A percentile compares a stretch with the other conserved stretches of the same genome.
These are phyloP conservation scores for Kazachstania sp. DNA, from an alignment of 1,139 yeast species.

Conservation along the genomic window DNA sequence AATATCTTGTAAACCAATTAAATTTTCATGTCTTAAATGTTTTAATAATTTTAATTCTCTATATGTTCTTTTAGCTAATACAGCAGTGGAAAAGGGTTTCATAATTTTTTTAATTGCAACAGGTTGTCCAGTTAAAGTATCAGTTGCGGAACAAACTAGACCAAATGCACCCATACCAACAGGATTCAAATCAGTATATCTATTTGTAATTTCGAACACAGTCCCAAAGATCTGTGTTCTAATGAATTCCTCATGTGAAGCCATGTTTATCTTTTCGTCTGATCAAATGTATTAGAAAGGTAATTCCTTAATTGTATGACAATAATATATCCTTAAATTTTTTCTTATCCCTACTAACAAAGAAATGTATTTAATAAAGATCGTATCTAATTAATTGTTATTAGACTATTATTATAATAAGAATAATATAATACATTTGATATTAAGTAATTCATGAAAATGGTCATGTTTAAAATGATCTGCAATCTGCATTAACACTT, in stretches of 20 bases:
- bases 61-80: slow-evolving; percentile 90
- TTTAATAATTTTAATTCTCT: slow-evolving; percentile 89
- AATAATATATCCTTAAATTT: no score
- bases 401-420: background rate
- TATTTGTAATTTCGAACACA: slow-evolving; percentile 83
- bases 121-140: slow-evolving; percentile 80
- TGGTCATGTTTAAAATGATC: no score
- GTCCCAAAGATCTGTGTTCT: slow-evolving; percentile 64
- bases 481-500: no score
- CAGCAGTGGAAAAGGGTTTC: slow-evolving; percentile 95
- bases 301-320: no score
- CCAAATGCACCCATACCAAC: slow-evolving; percentile 99
- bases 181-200: slow-evolving; percentile 88
- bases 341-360: no score
- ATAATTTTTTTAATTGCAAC: slow-evolving; percentile 96
- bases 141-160: slow-evolving; percentile 91
- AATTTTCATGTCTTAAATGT: slow-evolving; percentile 89
- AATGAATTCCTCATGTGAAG: slow-evolving; percentile 30
- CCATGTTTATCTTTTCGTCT: slow-evolving; percentile 12
- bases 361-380: no score
- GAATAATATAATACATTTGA: background rate
- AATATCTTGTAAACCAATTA: slow-evolving; percentile 88
- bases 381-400: no score
- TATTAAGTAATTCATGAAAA: no score
- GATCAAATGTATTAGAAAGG: no score